Conservation (phyloP, 192 early-diverging fungal species). For the Oehlia diaphana region DNA sequence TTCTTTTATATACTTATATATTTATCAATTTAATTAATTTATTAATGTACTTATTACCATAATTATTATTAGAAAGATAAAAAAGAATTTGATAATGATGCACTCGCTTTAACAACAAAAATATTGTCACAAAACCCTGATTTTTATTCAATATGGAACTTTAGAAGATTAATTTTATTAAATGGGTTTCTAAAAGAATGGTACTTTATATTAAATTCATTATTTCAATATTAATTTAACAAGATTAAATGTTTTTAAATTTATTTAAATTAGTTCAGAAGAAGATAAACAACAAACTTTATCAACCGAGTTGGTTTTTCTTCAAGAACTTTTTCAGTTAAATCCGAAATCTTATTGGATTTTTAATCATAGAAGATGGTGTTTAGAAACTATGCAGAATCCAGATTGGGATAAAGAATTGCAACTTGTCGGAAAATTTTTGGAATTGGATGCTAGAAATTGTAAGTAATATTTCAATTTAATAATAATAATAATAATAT, state of each 20-base stretch:
- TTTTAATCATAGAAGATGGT: conserved; percentile 96
- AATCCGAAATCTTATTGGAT: conserved; percentile 98
- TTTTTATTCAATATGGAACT: conserved; percentile 95
- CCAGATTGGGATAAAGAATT: conserved; percentile 84
- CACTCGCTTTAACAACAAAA: conserved; percentile 65
- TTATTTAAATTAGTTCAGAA: conserved; percentile 10
- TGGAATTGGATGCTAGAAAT: conserved; percentile 90
- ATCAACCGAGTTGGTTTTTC: conserved; percentile 75
- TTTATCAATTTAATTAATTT: background rate
- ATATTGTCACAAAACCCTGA: conserved; percentile 87
- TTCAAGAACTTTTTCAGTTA: conserved; percentile 66
- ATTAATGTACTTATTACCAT: background rate
- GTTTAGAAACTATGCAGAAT: conserved; percentile 69
- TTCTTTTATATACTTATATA: no score
- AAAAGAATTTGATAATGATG: conserved; percentile 42
- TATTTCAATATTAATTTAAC: background rate
- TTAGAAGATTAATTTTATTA: conserved; percentile 72
- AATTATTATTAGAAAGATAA: conserved; percentile 35
- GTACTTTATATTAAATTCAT: conserved; percentile 33
- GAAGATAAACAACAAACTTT: conserved; percentile 41
- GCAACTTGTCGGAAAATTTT: conserved; percentile 69
- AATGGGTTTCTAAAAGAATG: conserved; percentile 42
- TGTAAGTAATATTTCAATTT: conserved; percentile 51
- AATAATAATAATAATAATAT: background rate
- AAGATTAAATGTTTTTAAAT: background rate